Base-by-base conservation (phyloP, 768 basidiomycete species). In the Mycena olivaceomarginata region DNA sequence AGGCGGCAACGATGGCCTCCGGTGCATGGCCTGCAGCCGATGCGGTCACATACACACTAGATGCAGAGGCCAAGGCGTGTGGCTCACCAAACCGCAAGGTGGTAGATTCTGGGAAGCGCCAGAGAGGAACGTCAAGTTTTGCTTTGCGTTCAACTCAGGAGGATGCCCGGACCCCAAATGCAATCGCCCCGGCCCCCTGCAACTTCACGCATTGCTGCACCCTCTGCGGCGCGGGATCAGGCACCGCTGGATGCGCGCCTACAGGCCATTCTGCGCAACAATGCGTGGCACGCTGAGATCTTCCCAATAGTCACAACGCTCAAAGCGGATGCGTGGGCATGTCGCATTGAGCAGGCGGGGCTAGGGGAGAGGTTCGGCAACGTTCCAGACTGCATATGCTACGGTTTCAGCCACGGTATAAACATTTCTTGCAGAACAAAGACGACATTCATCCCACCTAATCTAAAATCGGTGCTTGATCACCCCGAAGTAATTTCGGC, bases 241-340 rank as follows among this genome's bases (percentile, higher is more conserved):
- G 13, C 1, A 5, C 43, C 1, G 1, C 77, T 31, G 31, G 31
- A 31, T 31, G 31, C 31, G 31, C 31, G 31, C 31, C 31, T 31
- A 31, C 1, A 3, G 31, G 31, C 31, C 31, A 31, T 31, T 31
- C 31, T 31, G 31, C 31, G 31, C 31, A 81, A 25, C 25, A 11
- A 40, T 72, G 31, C 41, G 51, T 68, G 25, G 18, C 40, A 7
- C 62, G 25, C 53, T 25, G 45, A 74, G 0, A n/a, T 68, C 77
- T 75, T 79, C 13, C 80, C 77, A 1, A 74, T 82, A 25, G 53
- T 81, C 37, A 82, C 60, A 1, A 79, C 80, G 13, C 77, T 81
- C 31, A 66, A 22, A 5, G 78, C 75, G 60, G 39, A 75, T 15
- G 31, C 53, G 11, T 83, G 82, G 79, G 41, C 68, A 10, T 22